Base-by-base conservation (phyloP, 352 stramenopile species). In the Phytophthora palmivora region DNA sequence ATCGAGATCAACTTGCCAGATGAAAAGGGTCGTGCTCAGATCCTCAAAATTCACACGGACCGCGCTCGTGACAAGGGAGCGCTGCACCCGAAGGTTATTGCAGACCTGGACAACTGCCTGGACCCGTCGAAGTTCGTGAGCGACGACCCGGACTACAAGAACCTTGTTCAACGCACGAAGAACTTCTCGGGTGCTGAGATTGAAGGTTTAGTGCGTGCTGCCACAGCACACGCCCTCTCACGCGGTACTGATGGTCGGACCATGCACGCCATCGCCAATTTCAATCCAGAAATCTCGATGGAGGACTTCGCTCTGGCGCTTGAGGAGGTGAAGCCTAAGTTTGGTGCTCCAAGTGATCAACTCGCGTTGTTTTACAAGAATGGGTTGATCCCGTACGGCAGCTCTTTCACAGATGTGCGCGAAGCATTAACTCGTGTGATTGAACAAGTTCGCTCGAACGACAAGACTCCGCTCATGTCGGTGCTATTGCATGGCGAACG, bases 1-100 rank as follows among this genome's bases (percentile, higher is more conserved):
- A 97, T 99, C 14, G 98, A 99, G 72, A 99, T 99, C 78, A 98
- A 98, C 37, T 73, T 99, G 21, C 98, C 98, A 0, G 95, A 99
- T 73, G 85, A 89, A 54, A 89, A 94, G 30, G 98, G 98, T 19
- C 91, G 98, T 21, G 81, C 96, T 30, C 97, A 99, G 82, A 98
- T 99, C 73, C 78, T 99, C 10, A 96, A 97, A 56, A 99, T 99
- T 69, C 97, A 99, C 74, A 99, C 97, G 2, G 88, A 96, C 18
- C 92, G 83, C 6, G 83, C 83, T 10, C 74, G 84, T 16, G 74
- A 90, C n/a, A 89, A 94, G 52, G 83, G 84, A 21, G 79, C 83
- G 10, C 59, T 96, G 21, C 76, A 92, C 45, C 62, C 76, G 7
- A 78, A 75, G 11, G 84, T 94, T n/a, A 69, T 91, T n/a, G 79